These are phyloP conservation scores for Bisporella sp. DNA, from an alignment of 2,329 filamentous ascomycete genomes.

Conservation along the genomic window DNA sequence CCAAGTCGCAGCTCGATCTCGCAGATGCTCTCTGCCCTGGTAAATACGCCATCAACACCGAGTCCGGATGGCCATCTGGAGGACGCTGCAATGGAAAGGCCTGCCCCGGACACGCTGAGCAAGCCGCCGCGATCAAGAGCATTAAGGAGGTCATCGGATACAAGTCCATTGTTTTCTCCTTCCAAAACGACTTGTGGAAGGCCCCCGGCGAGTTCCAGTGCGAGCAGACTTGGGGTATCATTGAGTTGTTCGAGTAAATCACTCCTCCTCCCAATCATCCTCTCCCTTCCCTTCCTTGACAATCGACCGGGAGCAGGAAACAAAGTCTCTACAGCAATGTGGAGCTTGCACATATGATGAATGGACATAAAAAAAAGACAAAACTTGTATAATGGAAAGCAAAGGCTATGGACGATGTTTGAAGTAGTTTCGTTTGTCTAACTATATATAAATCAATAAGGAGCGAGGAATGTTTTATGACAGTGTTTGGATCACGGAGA, in stretches of 20 bases:
- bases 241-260: constrained; percentile 14
- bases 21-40: constrained; percentile 64
- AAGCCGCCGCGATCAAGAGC: constrained; percentile 63
- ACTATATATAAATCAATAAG: too few relatives aligned
- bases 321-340: too few relatives aligned
- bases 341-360: not conserved
- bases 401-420: too few relatives aligned
- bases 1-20: constrained; percentile 63
- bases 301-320: too few relatives aligned
- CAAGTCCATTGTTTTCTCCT: constrained; percentile 76
- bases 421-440: too few relatives aligned
- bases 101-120: constrained; percentile 58
- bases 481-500: too few relatives aligned
- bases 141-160: constrained; percentile 61
- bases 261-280: not conserved
- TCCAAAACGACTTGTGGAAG: constrained; percentile 80
- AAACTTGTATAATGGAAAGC: not conserved
- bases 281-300: not conserved
- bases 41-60: constrained; percentile 72
- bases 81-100: constrained; percentile 68
- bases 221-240: constrained; percentile 72
- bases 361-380: not conserved
- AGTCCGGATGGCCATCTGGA: constrained; percentile 79
- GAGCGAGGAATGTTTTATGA: too few relatives aligned
- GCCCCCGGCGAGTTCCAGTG: constrained; percentile 57